A percentile compares a stretch with the other conserved stretches of the same genome.
Conservation (phyloP, 306 rosid genomes). For the Vigna nakashimae region DNA sequence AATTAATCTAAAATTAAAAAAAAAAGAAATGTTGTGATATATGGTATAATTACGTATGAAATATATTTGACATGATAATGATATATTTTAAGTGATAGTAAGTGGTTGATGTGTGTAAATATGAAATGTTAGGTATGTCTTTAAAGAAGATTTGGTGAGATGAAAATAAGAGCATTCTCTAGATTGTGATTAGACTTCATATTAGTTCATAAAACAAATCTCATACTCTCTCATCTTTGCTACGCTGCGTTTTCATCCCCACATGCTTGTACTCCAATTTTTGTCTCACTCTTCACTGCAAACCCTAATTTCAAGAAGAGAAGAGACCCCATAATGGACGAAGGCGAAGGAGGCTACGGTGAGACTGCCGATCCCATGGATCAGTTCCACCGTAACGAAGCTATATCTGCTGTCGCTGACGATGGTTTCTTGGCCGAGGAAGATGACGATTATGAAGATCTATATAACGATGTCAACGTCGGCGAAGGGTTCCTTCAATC, state of each 20-base stretch:
- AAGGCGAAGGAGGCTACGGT: constrained; percentile 68
- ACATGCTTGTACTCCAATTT: background rate
- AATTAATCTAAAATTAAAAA: too few species aligned
- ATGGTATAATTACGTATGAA: too few species aligned
- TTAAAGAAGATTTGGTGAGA: too few species aligned
- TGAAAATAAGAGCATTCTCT: background rate
- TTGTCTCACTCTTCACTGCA: constrained; percentile 11
- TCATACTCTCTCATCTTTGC: background rate
- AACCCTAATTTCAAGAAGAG: constrained; percentile 37
- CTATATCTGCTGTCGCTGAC: constrained; percentile 95
- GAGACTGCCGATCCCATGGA: constrained; percentile 81
- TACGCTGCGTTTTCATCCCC: constrained; percentile 30
- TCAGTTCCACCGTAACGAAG: constrained; percentile 96
- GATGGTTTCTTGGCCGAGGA: constrained; percentile 86
- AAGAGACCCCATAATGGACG: constrained; percentile 49
- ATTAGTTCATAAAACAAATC: background rate
- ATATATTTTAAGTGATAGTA: too few species aligned
- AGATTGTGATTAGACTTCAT: background rate
- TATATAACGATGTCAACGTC: constrained; percentile 93
- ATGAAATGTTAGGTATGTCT: background rate
- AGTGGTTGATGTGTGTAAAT: too few species aligned
- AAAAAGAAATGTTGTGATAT: too few species aligned
- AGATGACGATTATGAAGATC: constrained; percentile 95
- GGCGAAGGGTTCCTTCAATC: constrained; percentile 96
- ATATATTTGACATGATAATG: too few species aligned